Base-by-base conservation (phyloP, 371 early-diverging fungal species). In the Mortierella sp. region DNA sequence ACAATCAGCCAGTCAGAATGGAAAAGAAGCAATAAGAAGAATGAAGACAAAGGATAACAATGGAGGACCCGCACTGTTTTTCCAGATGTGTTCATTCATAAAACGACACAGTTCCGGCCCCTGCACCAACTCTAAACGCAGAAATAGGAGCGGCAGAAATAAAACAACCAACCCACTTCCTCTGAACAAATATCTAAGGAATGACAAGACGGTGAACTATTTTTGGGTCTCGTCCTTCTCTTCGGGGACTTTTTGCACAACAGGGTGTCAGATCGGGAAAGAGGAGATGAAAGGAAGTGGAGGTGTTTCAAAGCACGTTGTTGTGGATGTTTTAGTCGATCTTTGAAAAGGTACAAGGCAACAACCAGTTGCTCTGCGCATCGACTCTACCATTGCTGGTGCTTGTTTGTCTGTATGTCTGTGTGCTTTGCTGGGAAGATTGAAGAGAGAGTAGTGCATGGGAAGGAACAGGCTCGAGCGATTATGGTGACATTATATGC, bases 121-220 rank as follows among this genome's bases (percentile, higher is more conserved):
- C 74, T 70, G 74, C n/a, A 49, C 74, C 75, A 81, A 77, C 82
- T 65, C 83, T 78, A 78, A 75, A 46, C 68, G 73, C 68, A 60
- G 55, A 78, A 82, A 78, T 78, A 78, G 78, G 24, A 21, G 49
- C 54, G 35, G 70, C 29, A 56, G 18, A 80, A 24, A 54, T 27
- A 27, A 60, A 32, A 32, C 11, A 27, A 60, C 32, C 27, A 16
- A n/a, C 27, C 27, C 60, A 14, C 60, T n/a, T 58, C 27, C 11
- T 27, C 60, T 35, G 32, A 60, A 72, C 24, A 65, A 21, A 38
- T 35, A 38, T 7, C 7, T 0, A 27, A 29, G 18, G 18, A 16
- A 54, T 24, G 54, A 51, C 24, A 24, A 24, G 24, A 0, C 2
- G 18, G 21, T 51, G 51, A 7, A 7, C 65, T 65, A 65, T 65